Percentiles rank a stretch among this genome's conserved stretches.
These are phyloP conservation scores for Corchorus capsularis DNA, from an alignment of 345 rosid species.

Conservation along the genomic window DNA sequence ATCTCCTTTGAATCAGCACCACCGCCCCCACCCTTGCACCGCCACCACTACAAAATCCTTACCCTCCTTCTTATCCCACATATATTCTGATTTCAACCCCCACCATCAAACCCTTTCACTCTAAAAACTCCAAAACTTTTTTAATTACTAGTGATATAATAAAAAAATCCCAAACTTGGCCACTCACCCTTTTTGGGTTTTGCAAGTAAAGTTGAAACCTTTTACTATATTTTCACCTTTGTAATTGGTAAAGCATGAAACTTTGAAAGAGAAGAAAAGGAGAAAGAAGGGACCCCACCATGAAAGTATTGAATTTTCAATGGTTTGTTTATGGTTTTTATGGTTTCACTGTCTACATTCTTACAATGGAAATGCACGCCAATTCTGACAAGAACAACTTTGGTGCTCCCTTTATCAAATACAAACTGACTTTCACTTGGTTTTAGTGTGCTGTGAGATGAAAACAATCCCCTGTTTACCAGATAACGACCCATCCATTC, in stretches of 20 bases:
- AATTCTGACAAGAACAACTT: slow-evolving; percentile 39
- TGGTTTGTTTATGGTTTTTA: not conserved
- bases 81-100: slow-evolving; percentile 12
- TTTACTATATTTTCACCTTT: not conserved
- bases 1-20: slow-evolving; percentile 54
- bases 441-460: slow-evolving; percentile 19
- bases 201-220: not conserved
- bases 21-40: slow-evolving; percentile 31
- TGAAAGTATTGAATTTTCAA: not conserved
- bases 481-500: slow-evolving; percentile 54
- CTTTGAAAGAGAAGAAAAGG: not conserved
- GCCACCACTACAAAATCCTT: slow-evolving; percentile 13
- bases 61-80: not conserved
- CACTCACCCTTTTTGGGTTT: slow-evolving; percentile 13
- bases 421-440: slow-evolving; percentile 33
- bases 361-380: slow-evolving; percentile 32
- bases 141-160: not conserved
- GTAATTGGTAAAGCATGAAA: slow-evolving; percentile 7
- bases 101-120: slow-evolving; percentile 1
- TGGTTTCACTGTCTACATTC: slow-evolving; percentile 14
- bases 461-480: slow-evolving; percentile 29
- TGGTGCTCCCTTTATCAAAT: slow-evolving; percentile 35
- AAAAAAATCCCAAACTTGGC: not conserved
- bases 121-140: not conserved
- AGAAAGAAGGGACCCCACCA: slow-evolving; percentile 18